Evolutionary conservation across 148 eudicot species (phyloP), one percentile per base, ranked within the genome.

Genomic region (Bassia scoparia): DNA sequence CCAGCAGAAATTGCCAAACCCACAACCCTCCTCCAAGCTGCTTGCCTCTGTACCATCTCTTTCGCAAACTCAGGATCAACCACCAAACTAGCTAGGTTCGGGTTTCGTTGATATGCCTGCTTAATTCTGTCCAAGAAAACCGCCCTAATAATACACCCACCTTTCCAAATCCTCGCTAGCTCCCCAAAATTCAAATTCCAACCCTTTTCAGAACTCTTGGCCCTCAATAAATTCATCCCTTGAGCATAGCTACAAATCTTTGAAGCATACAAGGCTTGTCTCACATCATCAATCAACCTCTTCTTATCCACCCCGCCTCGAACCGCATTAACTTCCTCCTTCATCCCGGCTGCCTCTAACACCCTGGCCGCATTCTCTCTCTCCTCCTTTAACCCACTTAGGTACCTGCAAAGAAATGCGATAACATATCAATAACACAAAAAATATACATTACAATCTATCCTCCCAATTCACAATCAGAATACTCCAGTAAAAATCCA

Each of bases 41-140:
- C 92, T 33, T 92, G 89, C 72, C 96, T 85, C 81, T 92, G 96
- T 66, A 89, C 96, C 92, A 89, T 89, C 82, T 89, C 96, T 81
- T 71, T 89, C 0, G 97, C 94, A 83, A 91, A 91, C 79, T 89
- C 94, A 1, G 92, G 97, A 54, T 89, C 95, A 23, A 91, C 87
- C 68, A 92, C 68, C 84, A 92, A 78, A 74, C 87, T 89, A 9
- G 93, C 83, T 73, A 92, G 74, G 72, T 82, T 83, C 2, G 91
- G 88, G 77, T 92, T 92, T 71, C 96, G 78, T 75, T 85, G 86
- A 43, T 92, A 90, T 1, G 96, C 97, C 74, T 81, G 74, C 83
- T 89, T 92, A 46, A 92, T 92, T 72, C 90, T 73, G 63, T 92
- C 95, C 82, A 92, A 77, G 77, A 92, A 92, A 73, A 86, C 92